These are phyloP conservation scores for Beta macrorhiza DNA, from an alignment of 179 eudicot genomes.

Conservation along the genomic window DNA sequence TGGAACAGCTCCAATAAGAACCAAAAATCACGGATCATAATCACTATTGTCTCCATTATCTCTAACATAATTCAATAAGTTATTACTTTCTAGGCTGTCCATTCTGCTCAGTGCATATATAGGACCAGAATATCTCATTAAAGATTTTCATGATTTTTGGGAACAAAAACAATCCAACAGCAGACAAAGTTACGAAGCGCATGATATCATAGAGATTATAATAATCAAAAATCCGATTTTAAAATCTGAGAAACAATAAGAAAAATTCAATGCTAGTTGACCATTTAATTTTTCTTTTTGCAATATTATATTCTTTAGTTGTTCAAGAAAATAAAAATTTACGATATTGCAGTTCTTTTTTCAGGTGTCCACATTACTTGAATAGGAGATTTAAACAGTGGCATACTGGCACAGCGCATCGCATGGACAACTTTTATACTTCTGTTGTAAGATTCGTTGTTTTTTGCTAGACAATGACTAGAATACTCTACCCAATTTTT, in stretches of 20 bases:
- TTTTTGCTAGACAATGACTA: too few species aligned
- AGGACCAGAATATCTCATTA: conserved; percentile 13
- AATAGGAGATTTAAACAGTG: background rate
- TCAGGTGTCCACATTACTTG: background rate
- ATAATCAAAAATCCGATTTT: background rate
- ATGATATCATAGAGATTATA: background rate
- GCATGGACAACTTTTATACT: conserved; percentile 5
- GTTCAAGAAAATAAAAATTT: too few species aligned
- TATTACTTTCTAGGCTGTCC: conserved; percentile 23
- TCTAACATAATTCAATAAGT: conserved; percentile 1
- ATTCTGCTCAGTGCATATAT: conserved; percentile 11
- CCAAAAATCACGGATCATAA: conserved; percentile 31
- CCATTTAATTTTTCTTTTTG: too few species aligned
- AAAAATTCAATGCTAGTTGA: too few species aligned
- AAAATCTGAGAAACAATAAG: too few species aligned
- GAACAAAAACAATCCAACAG: background rate
- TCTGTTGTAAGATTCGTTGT: background rate
- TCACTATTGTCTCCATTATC: conserved; percentile 31
- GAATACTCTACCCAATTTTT: too few species aligned
- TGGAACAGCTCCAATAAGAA: conserved; percentile 20
- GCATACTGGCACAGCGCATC: conserved; percentile 7
- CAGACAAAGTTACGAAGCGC: conserved; percentile 16
- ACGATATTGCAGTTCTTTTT: too few species aligned
- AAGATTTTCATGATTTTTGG: conserved; percentile 21
- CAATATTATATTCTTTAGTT: too few species aligned